Percentiles rank a stretch among this genome's conserved stretches.
Evolutionary conservation across 2,329 filamentous ascomycete species (phyloP).

Genomic region (Plenodomus lindquistii): DNA sequence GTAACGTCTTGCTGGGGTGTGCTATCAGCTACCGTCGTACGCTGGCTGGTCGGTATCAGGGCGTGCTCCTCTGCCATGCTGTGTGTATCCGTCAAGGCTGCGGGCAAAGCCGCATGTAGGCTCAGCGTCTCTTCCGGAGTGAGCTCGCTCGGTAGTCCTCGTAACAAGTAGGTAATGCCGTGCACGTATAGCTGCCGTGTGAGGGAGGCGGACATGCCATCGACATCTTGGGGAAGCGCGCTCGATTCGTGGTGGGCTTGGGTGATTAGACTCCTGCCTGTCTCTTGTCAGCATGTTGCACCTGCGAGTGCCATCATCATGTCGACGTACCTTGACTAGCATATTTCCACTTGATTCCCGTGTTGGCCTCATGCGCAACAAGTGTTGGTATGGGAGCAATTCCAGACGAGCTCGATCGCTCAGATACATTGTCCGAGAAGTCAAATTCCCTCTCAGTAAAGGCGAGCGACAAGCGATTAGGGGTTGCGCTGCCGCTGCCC

Average conservation of each 20-base stretch:
- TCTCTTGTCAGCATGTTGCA: conserved; percentile 1
- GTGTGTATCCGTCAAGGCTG: conserved; percentile 18
- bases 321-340: conserved; percentile 52
- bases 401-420: conserved; percentile 26
- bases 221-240: conserved; percentile 24
- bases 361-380: conserved; percentile 32
- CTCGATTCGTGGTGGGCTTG: conserved; percentile 53
- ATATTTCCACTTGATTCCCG: conserved; percentile 57
- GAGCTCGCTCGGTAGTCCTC: conserved; percentile 63
- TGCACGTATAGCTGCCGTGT: conserved; percentile 68
- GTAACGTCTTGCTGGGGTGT: conserved; percentile 43
- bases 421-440: conserved; percentile 31
- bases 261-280: conserved; percentile 54
- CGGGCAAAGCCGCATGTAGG: conserved; percentile 58
- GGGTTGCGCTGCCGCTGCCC: conserved; percentile 25
- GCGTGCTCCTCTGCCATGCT: conserved; percentile 18
- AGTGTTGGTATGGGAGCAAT: conserved; percentile 23
- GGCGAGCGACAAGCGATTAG: conserved; percentile 18
- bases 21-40: conserved; percentile 6
- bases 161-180: conserved; percentile 65
- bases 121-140: conserved; percentile 58
- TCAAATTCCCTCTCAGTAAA: conserved; percentile 25
- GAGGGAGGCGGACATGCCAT: conserved; percentile 49
- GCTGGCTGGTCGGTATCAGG: conserved; percentile 15
- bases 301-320: not conserved